A percentile compares a stretch with the other conserved stretches of the same genome.
Evolutionary conservation across 2,329 filamentous ascomycete species (phyloP).

Genomic region (Penicillium crustosum): DNA sequence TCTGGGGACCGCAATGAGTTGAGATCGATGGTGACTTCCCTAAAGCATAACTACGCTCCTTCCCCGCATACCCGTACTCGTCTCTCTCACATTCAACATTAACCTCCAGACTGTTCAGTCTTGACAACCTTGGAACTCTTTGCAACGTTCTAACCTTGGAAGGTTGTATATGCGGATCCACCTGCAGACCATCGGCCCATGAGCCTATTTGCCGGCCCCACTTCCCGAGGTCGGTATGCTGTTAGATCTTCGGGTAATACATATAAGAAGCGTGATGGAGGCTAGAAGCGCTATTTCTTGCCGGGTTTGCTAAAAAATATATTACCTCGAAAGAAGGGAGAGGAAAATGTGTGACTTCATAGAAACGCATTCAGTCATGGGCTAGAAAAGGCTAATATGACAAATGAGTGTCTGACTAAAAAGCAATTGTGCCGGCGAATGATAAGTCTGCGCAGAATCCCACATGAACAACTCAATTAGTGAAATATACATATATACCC

Average conservation of each 20-base stretch:
- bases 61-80: not conserved
- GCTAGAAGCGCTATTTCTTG: not conserved
- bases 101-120: not conserved
- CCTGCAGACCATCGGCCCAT: not conserved
- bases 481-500: too few species aligned
- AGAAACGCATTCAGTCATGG: too few species aligned
- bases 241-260: not conserved
- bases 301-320: not conserved
- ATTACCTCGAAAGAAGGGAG: too few species aligned
- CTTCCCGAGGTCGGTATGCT: not conserved
- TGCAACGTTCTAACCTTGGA: too few species aligned
- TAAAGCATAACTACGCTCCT: not conserved
- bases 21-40: not conserved
- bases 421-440: too few species aligned
- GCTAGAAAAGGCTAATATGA: too few species aligned
- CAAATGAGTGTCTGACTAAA: too few species aligned
- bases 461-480: too few species aligned
- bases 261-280: not conserved
- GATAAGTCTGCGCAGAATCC: too few species aligned
- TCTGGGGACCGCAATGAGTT: not conserved
- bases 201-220: not conserved
- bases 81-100: not conserved
- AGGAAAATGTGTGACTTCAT: too few species aligned
- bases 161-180: not conserved
- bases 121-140: not conserved